phyloP scores from a whole-genome alignment of 2,329 filamentous ascomycete species.

The Botrytis aclada region DNA sequence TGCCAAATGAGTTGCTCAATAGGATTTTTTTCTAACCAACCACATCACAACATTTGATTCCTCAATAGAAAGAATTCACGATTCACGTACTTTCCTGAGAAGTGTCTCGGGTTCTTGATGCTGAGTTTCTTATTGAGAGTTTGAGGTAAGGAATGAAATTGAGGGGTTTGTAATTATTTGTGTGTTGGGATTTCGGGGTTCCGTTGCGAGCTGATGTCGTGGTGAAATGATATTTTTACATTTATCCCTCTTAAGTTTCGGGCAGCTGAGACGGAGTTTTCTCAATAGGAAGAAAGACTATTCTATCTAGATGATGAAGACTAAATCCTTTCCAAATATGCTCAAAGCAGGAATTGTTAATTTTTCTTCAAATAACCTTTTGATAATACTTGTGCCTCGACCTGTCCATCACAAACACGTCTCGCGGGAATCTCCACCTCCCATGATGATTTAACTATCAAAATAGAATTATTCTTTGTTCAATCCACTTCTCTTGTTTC shows the following conservation, averaged over 20 bases:
- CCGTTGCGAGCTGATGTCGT: accelerated
- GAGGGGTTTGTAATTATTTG: neutral
- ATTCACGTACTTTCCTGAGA: neutral
- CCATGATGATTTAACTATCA: neutral
- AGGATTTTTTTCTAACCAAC: neutral
- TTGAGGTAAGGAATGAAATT: neutral
- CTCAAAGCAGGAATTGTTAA: neutral
- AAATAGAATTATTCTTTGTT: neutral
- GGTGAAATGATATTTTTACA: neutral
- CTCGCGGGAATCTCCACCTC: neutral
- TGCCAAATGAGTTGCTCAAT: constrained; percentile 20
- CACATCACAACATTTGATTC: neutral
- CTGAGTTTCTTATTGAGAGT: constrained; percentile 7
- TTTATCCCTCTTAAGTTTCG: neutral
- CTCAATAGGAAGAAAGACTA: no score
- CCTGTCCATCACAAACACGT: neutral
- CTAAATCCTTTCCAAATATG: neutral
- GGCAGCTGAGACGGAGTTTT: accelerated
- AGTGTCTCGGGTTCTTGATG: neutral
- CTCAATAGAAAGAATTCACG: neutral
- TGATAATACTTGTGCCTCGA: neutral
- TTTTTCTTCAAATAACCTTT: no score
- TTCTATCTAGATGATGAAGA: neutral
- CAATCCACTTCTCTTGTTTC: neutral
- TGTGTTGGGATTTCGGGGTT: neutral